These are phyloP conservation scores for Xylariaceae sp. DNA, from an alignment of 2,329 filamentous ascomycete genomes.

Conservation along the genomic window DNA sequence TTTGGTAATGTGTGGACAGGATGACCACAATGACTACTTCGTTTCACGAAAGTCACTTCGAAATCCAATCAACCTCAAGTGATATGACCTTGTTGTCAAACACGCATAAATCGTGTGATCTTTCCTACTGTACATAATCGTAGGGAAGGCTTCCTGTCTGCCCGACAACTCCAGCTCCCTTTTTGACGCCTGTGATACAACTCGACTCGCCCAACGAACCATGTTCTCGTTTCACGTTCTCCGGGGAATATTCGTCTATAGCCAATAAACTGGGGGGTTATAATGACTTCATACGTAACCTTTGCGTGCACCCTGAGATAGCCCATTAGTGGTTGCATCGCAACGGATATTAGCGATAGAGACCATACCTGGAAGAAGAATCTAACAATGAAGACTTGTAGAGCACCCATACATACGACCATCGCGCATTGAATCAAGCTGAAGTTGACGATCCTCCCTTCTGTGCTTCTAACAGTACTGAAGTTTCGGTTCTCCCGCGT, in stretches of 20 bases:
- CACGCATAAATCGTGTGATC: too few species aligned
- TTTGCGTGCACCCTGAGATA: conserved; percentile 57
- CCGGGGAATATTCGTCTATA: conserved; percentile 2
- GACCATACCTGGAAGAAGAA: conserved; percentile 90
- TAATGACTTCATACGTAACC: conserved; percentile 56
- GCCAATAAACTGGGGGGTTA: conserved; percentile 1
- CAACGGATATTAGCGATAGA: conserved; percentile 13
- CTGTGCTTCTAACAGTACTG: conserved; percentile 93
- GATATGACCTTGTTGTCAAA: too few species aligned
- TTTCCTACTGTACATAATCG: too few species aligned
- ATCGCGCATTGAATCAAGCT: conserved; percentile 87
- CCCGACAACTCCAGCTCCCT: conserved; percentile 2
- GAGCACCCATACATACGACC: conserved; percentile 89
- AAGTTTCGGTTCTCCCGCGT: conserved; percentile 99
- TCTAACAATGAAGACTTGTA: conserved; percentile 95
- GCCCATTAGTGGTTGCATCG: conserved; percentile 4
- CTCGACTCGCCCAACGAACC: conserved; percentile 9
- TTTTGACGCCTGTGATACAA: conserved; percentile 24
- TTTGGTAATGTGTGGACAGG: too few species aligned
- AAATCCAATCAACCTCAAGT: too few species aligned
- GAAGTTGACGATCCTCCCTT: conserved; percentile 95
- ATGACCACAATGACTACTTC: too few species aligned
- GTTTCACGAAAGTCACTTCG: too few species aligned
- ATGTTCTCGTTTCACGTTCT: conserved; percentile 12
- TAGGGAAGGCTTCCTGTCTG: too few species aligned